Conservation (phyloP, 176 grass and related monocot genomes). For the Paspalum notatum region DNA sequence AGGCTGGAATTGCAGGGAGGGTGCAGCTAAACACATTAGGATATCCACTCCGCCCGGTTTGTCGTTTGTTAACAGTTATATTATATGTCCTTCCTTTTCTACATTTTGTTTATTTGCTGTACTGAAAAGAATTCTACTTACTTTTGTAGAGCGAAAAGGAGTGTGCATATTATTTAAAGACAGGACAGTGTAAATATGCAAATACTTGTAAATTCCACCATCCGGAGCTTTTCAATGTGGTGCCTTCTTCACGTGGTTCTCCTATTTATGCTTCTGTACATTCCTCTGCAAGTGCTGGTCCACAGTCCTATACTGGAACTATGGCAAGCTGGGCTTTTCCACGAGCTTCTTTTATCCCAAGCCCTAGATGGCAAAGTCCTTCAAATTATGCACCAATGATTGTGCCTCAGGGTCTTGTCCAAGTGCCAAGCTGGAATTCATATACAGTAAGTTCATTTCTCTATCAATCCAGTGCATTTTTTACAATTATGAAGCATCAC, state of each 20-base stretch:
- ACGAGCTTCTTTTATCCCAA: constrained; percentile 90
- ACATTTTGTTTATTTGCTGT: constrained; percentile 26
- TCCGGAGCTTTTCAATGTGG: constrained; percentile 77
- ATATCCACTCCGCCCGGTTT: constrained; percentile 90
- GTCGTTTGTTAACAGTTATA: constrained; percentile 42
- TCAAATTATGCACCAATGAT: constrained; percentile 92
- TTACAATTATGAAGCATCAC: background rate
- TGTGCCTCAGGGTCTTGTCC: constrained; percentile 90
- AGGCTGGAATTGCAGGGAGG: constrained; percentile 85
- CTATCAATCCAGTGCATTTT: constrained; percentile 2
- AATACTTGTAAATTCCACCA: constrained; percentile 99
- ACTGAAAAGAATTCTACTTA: constrained; percentile 31
- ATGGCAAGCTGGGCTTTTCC: constrained; percentile 80
- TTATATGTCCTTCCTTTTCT: constrained; percentile 10
- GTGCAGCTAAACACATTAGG: constrained; percentile 86
- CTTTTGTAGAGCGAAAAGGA: constrained; percentile 85
- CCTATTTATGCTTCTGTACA: constrained; percentile 93
- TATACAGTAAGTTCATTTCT: constrained; percentile 69
- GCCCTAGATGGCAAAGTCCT: constrained; percentile 91
- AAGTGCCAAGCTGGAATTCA: constrained; percentile 90
- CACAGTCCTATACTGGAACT: constrained; percentile 70
- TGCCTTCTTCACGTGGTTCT: constrained; percentile 64
- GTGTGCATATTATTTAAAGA: constrained; percentile 98
- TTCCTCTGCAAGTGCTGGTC: constrained; percentile 64
- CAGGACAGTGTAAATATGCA: constrained; percentile 96